These are phyloP conservation scores for Pseudogymnoascus sp. DNA, from an alignment of 2,329 filamentous ascomycete genomes.

Conservation along the genomic window DNA sequence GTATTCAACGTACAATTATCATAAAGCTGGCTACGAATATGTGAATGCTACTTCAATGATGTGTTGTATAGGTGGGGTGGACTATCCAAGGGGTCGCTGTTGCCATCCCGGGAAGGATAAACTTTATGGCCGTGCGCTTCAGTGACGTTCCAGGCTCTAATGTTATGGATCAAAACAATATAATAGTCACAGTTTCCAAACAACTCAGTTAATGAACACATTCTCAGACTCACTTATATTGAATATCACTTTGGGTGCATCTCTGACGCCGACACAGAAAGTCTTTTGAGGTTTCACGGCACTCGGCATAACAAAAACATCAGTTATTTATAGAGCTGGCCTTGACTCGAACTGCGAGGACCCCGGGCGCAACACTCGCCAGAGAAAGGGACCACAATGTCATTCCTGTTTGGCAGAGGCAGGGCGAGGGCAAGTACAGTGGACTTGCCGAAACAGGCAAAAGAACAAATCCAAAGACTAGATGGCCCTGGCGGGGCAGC, in stretches of 20 bases:
- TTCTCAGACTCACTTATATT: neutral
- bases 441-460: slow-evolving; percentile 46
- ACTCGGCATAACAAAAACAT: neutral
- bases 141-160: slow-evolving; percentile 10
- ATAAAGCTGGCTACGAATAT: neutral
- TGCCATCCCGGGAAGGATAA: slow-evolving; percentile 9
- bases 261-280: neutral
- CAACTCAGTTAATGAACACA: slow-evolving; percentile 4
- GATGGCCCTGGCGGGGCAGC: slow-evolving; percentile 50
- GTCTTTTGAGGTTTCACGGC: neutral
- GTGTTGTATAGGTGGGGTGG: slow-evolving; percentile 1
- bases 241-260: neutral
- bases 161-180: slow-evolving; percentile 11
- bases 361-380: neutral
- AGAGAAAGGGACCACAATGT: slow-evolving; percentile 43
- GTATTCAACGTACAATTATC: neutral
- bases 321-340: slow-evolving; percentile 10
- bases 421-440: slow-evolving; percentile 56
- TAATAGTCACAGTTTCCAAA: slow-evolving; percentile 3
- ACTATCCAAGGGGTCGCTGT: slow-evolving; percentile 4
- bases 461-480: slow-evolving; percentile 56
- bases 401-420: slow-evolving; percentile 62
- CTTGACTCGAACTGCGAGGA: slow-evolving; percentile 1
- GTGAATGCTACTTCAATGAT: neutral
- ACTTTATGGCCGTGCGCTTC: slow-evolving; percentile 7